Conservation (phyloP, 768 basidiomycete genomes). For the Boletellus ananas region DNA sequence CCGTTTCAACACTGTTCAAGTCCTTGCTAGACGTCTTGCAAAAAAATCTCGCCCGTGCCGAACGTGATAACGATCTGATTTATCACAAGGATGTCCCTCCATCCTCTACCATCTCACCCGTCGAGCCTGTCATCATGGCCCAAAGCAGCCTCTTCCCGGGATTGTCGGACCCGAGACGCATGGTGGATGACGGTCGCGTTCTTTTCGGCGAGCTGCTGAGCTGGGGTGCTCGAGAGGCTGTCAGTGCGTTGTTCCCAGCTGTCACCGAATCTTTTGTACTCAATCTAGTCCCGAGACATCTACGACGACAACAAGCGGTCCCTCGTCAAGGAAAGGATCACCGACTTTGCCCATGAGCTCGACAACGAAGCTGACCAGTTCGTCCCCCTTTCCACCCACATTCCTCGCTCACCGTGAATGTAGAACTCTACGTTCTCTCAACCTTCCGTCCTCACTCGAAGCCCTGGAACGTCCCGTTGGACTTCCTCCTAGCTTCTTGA, state of each 20-base stretch:
- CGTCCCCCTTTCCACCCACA: conserved; percentile 19
- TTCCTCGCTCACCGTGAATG: conserved; percentile 3
- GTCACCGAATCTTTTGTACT: not conserved
- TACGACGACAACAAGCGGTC: conserved; percentile 80
- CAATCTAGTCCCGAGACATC: conserved; percentile 49
- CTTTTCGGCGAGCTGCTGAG: conserved; percentile 74
- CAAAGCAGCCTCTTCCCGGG: conserved; percentile 53
- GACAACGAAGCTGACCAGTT: conserved; percentile 62
- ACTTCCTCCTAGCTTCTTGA: conserved; percentile 81
- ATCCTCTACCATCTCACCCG: conserved; percentile 56
- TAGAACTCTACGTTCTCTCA: conserved; percentile 66
- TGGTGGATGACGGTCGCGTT: conserved; percentile 49
- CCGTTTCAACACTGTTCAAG: conserved; percentile 37
- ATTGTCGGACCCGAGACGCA: conserved; percentile 53
- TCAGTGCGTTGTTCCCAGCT: conserved; percentile 52
- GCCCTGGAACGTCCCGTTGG: conserved; percentile 84
- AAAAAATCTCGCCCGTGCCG: conserved; percentile 63
- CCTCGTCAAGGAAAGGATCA: conserved; percentile 65
- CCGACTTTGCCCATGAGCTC: conserved; percentile 55
- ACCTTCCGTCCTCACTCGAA: conserved; percentile 83
- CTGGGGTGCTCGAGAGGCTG: conserved; percentile 86
- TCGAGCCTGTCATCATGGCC: conserved; percentile 65
- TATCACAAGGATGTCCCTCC: conserved; percentile 89
- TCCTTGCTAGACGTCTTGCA: conserved; percentile 71
- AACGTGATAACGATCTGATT: conserved; percentile 92